Conservation (phyloP, 106 monocot genomes). For the Dendrobium chrysotoxum region DNA sequence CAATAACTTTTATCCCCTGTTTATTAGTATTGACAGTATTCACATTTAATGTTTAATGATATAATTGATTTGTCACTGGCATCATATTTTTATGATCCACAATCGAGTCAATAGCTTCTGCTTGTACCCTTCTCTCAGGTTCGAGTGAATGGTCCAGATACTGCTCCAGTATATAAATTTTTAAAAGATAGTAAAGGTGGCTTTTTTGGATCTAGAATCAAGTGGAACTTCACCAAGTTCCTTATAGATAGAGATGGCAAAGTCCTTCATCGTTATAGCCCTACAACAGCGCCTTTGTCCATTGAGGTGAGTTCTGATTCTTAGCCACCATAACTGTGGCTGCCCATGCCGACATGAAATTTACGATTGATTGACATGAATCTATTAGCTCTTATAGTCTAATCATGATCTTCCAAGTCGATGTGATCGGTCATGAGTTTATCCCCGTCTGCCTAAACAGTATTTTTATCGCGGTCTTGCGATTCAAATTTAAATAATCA, state of each 20-base stretch:
- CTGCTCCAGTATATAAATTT: conserved; percentile 71
- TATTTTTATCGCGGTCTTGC: too few relatives aligned
- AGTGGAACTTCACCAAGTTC: conserved; percentile 98
- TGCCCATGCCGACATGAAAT: too few relatives aligned
- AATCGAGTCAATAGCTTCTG: not conserved
- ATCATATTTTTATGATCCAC: not conserved
- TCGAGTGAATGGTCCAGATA: conserved; percentile 70
- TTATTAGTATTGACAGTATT: too few relatives aligned
- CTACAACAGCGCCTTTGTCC: conserved; percentile 54
- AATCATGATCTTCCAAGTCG: too few relatives aligned
- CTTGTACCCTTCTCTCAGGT: conserved; percentile 25
- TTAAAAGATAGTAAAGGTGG: conserved; percentile 70
- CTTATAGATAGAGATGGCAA: conserved; percentile 70
- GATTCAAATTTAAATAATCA: too few relatives aligned
- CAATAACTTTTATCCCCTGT: too few relatives aligned
- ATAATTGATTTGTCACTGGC: too few relatives aligned
- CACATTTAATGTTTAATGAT: too few relatives aligned
- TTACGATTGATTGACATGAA: too few relatives aligned
- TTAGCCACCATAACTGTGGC: not conserved
- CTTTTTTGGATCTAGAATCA: conserved; percentile 52
- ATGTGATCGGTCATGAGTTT: too few relatives aligned
- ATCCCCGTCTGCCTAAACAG: too few relatives aligned
- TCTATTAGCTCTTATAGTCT: too few relatives aligned
- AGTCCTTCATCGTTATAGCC: conserved; percentile 48
- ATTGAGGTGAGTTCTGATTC: conserved; percentile 43